Conservation (phyloP, 1,284 basidiomycete genomes). For the Marasmius sp. region DNA sequence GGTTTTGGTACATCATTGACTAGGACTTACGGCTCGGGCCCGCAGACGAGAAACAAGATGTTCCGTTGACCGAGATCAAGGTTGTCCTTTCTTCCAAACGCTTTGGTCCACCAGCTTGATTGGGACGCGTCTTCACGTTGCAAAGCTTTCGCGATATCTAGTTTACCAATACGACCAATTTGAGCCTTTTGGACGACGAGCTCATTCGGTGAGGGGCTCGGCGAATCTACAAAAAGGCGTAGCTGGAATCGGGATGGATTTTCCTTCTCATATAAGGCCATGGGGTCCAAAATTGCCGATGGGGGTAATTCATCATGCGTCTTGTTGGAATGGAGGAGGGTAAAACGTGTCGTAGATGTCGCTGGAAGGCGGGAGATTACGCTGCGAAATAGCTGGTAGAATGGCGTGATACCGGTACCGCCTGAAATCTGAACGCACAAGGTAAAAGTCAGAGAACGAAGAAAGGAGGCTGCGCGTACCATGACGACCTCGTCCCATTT, state of each 20-base stretch:
- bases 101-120: slow-evolving; percentile 44
- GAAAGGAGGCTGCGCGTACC: slow-evolving; percentile 39
- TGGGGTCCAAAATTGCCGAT: slow-evolving; percentile 47
- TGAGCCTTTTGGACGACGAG: slow-evolving; percentile 25
- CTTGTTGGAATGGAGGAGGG: slow-evolving; percentile 68
- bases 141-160: slow-evolving; percentile 31
- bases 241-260: slow-evolving; percentile 57
- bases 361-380: slow-evolving; percentile 31
- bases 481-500: slow-evolving; percentile 78
- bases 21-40: slow-evolving; percentile 71
- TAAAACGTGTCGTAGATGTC: slow-evolving; percentile 51
- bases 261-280: slow-evolving; percentile 44
- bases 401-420: slow-evolving; percentile 81
- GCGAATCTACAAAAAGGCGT: slow-evolving; percentile 60
- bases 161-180: slow-evolving; percentile 55
- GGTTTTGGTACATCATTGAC: slow-evolving; percentile 6
- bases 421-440: slow-evolving; percentile 64
- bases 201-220: slow-evolving; percentile 24
- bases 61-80: slow-evolving; percentile 30
- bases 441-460: neutral
- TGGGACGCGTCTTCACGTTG: slow-evolving; percentile 29
- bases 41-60: slow-evolving; percentile 71
- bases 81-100: slow-evolving; percentile 28
- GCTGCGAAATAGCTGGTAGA: slow-evolving; percentile 64
- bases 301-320: slow-evolving; percentile 68